Conservation (phyloP, 2,329 filamentous ascomycete species). For the Leptographium galeiforme region DNA sequence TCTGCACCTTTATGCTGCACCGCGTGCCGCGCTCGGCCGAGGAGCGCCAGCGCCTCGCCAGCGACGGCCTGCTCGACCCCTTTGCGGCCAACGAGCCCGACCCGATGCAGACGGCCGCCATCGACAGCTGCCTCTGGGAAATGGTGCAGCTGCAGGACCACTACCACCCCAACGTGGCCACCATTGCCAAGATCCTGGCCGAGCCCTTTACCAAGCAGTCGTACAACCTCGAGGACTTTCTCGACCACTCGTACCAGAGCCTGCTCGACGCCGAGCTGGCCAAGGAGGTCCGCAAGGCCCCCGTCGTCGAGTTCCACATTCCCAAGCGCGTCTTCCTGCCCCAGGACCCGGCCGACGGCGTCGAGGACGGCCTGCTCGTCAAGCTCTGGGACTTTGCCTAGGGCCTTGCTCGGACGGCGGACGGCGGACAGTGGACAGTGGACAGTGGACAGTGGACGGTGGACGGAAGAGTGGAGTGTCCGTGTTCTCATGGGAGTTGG, state of each 20-base stretch:
- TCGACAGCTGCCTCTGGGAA: conserved; percentile 93
- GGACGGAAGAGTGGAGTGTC: too few species aligned
- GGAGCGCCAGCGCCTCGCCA: conserved; percentile 38
- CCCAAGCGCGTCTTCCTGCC: conserved; percentile 66
- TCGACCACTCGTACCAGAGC: conserved; percentile 83
- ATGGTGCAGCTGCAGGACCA: conserved; percentile 81
- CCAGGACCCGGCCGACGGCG: conserved; percentile 31
- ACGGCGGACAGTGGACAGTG: not conserved
- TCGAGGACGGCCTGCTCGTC: conserved; percentile 41
- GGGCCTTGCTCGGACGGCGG: too few species aligned
- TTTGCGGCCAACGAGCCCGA: conserved; percentile 66
- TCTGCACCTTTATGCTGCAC: conserved; percentile 93
- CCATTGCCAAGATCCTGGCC: conserved; percentile 81
- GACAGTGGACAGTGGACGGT: too few species aligned
- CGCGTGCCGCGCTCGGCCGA: conserved; percentile 50
- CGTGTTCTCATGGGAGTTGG: too few species aligned
- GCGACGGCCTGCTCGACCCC: conserved; percentile 52
- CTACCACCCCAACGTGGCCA: conserved; percentile 94
- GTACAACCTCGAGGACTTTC: conserved; percentile 93
- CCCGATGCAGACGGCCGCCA: conserved; percentile 72
- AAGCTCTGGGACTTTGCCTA: conserved; percentile 48
- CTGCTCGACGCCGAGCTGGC: conserved; percentile 75
- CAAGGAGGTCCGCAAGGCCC: conserved; percentile 72
- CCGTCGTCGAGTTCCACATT: conserved; percentile 88
- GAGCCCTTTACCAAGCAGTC: conserved; percentile 95